These are phyloP conservation scores for Daedaleopsis nitida DNA, from an alignment of 768 basidiomycete species.

Conservation along the genomic window DNA sequence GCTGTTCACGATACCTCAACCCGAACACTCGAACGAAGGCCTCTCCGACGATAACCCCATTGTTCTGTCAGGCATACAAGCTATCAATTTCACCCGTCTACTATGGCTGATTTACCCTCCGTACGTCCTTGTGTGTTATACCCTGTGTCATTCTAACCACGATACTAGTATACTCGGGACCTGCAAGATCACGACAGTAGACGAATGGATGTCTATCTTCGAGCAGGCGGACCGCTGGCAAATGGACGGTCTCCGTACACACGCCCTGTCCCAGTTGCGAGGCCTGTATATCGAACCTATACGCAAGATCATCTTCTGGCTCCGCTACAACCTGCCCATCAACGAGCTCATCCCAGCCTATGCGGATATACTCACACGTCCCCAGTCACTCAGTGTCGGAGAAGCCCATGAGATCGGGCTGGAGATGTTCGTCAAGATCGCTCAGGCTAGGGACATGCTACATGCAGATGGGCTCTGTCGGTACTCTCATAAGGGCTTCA, in stretches of 20 bases:
- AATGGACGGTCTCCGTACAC: slow-evolving; percentile 13
- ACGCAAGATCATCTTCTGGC: slow-evolving; percentile 18
- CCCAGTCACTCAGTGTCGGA: slow-evolving; percentile 1
- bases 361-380: slow-evolving; percentile 14
- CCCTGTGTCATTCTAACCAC: neutral
- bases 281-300: slow-evolving; percentile 12
- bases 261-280: slow-evolving; percentile 8
- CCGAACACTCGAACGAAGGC: slow-evolving; percentile 17
- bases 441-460: slow-evolving; percentile 9
- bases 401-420: slow-evolving; percentile 15
- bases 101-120: slow-evolving; percentile 19
- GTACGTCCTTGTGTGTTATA: neutral
- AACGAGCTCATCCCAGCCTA: slow-evolving; percentile 14
- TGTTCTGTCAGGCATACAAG: slow-evolving; percentile 12
- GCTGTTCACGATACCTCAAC: slow-evolving; percentile 17
- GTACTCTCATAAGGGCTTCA: neutral
- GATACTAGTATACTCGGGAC: neutral
- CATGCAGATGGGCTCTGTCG: slow-evolving; percentile 10
- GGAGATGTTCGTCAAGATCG: slow-evolving; percentile 6
- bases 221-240: slow-evolving; percentile 22
- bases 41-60: slow-evolving; percentile 16
- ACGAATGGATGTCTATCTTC: slow-evolving; percentile 22
- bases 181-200: slow-evolving; percentile 13
- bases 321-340: slow-evolving; percentile 9
- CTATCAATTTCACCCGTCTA: slow-evolving; percentile 17